Evolutionary conservation across 1,284 basidiomycete genomes (phyloP).

Genomic region (Abortiporus biennis): DNA sequence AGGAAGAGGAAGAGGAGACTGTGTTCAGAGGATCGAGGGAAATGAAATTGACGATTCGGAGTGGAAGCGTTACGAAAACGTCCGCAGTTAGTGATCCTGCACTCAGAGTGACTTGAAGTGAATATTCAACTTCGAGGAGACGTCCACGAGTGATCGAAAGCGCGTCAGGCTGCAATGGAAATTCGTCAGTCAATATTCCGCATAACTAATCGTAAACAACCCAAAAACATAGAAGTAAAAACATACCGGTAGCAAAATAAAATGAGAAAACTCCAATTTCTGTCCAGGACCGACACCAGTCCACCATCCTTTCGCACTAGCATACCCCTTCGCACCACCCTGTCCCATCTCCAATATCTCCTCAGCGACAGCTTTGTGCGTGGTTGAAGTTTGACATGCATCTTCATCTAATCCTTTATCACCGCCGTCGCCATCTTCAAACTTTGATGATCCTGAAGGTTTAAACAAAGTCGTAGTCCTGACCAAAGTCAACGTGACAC

Average conservation of each 20-base stretch:
- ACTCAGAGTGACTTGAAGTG: constrained; percentile 66
- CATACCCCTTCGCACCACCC: constrained; percentile 56
- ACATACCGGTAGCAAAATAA: constrained; percentile 69
- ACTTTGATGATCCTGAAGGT: too few species aligned
- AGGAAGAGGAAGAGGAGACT: neutral
- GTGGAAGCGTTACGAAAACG: constrained; percentile 61
- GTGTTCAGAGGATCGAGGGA: constrained; percentile 71
- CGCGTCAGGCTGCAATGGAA: constrained; percentile 54
- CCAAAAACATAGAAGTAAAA: constrained; percentile 1
- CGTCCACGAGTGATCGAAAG: constrained; percentile 71
- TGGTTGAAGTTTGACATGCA: constrained; percentile 54
- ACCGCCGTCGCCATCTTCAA: constrained; percentile 33
- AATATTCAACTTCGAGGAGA: constrained; percentile 79
- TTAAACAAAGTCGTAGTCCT: constrained; percentile 71
- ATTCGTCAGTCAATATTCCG: too few species aligned
- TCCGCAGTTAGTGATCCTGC: constrained; percentile 61
- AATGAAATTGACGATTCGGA: constrained; percentile 73
- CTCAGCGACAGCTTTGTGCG: constrained; percentile 62
- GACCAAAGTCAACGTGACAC: constrained; percentile 61
- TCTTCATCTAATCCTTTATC: constrained; percentile 35
- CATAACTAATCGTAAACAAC: constrained; percentile 4
- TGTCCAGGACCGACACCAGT: constrained; percentile 67
- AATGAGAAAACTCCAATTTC: constrained; percentile 54
- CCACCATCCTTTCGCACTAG: constrained; percentile 88
- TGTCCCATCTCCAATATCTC: constrained; percentile 63